Base-by-base conservation (phyloP, 257 asterid genomes). In the Lavandula angustifolia region DNA sequence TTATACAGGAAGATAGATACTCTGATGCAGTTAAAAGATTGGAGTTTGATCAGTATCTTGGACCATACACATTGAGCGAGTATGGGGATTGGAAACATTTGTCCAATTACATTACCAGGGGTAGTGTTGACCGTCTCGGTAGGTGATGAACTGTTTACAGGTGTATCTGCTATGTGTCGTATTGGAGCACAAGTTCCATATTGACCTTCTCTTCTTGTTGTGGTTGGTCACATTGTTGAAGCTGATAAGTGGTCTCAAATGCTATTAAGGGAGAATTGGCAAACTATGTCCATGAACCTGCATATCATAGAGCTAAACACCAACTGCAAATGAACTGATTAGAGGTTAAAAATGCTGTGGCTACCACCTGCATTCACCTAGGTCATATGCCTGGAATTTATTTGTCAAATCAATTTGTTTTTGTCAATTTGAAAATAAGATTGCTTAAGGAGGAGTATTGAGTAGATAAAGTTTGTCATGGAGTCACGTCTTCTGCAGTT, bases 11-110 rank as follows among this genome's bases (percentile, higher is more conserved):
- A 73, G 92, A 77, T 68, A 78, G 92, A 73, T 94, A 85, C 73
- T 73, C 78, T 33, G 79, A 70, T 42, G 90, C 96, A 7, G 99
- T 90, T 79, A 85, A 76, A 76, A 80, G 84, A 60, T 55, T 94
- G 82, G 97, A 94, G 73, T 94, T 94, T 70, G 99, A 87, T 72
- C 78, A 67, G 63, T 83, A 90, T 27, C 89, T 94, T 70, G 97
- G 99, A 66, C 96, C 97, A 64, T 89, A 94, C 73, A 40, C 81
- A 70, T 76, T 85, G 72, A 77, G 81, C 43, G 85, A 74, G 62
- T 86, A 84, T 58, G 88, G 83, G 60, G 90, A 80, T 57, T 92
- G 97, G 99, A 92, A 76, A 60, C 82, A 68, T 64, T 78, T 92
- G 75, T 87, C 96, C 67, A 87, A 83, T 76, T 92, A 78, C 69